Conservation (phyloP, 495 filamentous ascomycete species). For the Pseudevernia furfuracea region DNA sequence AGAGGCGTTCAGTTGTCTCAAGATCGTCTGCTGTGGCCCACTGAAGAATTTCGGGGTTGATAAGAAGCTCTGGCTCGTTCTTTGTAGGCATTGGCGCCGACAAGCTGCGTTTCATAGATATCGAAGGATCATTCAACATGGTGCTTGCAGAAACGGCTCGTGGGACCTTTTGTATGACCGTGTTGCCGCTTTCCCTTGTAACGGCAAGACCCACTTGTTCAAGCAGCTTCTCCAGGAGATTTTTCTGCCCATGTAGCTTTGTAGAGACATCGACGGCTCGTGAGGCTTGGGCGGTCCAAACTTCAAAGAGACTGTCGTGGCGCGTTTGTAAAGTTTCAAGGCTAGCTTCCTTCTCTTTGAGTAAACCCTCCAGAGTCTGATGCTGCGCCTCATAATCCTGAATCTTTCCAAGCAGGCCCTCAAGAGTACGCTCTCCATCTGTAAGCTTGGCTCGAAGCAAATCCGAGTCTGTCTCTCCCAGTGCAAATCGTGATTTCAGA, state of each 20-base stretch:
- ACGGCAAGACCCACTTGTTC: slow-evolving; percentile 79
- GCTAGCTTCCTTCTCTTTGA: slow-evolving; percentile 50
- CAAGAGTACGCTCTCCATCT: slow-evolving; percentile 59
- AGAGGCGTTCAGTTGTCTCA: slow-evolving; percentile 62
- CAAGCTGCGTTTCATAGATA: slow-evolving; percentile 37
- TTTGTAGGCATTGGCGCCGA: slow-evolving; percentile 31
- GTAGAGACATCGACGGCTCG: slow-evolving; percentile 76
- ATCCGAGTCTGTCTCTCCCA: slow-evolving; percentile 74
- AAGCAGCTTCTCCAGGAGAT: slow-evolving; percentile 66
- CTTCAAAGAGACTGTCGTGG: slow-evolving; percentile 32
- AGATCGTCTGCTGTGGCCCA: slow-evolving; percentile 68
- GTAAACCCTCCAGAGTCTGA: slow-evolving; percentile 41
- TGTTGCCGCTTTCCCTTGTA: slow-evolving; percentile 60
- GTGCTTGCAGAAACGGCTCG: slow-evolving; percentile 59
- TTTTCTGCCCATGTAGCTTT: slow-evolving; percentile 67
- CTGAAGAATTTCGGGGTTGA: slow-evolving; percentile 58
- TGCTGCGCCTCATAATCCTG: slow-evolving; percentile 49
- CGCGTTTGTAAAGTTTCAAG: slow-evolving; percentile 43
- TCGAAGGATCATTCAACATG: slow-evolving; percentile 52
- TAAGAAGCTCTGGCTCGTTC: slow-evolving; percentile 33
- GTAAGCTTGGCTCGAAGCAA: slow-evolving; percentile 61
- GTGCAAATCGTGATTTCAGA: slow-evolving; percentile 60
- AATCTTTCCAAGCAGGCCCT: slow-evolving; percentile 54
- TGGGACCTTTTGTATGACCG: slow-evolving; percentile 67
- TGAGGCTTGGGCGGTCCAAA: slow-evolving; percentile 55